A percentile compares a stretch with the other conserved stretches of the same genome.
phyloP scores from a whole-genome alignment of 1,284 basidiomycete species.

The Leccinum variabile region DNA sequence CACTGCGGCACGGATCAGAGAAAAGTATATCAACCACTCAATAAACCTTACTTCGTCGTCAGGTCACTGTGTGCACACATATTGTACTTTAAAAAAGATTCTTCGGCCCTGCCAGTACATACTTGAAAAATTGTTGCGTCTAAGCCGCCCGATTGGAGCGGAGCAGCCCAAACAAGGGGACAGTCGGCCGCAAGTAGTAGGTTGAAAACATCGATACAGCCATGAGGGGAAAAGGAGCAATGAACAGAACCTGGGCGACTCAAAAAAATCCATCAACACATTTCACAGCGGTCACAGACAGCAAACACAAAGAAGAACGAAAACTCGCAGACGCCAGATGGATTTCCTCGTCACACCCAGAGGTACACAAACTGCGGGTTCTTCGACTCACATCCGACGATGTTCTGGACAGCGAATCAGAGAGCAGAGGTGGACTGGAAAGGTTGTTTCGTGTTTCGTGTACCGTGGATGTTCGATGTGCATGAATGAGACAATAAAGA shows the following conservation, averaged over 20 bases:
- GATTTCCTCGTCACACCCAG: background rate
- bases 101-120: background rate
- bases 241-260: background rate
- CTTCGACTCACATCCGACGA: background rate
- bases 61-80: no score
- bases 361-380: background rate
- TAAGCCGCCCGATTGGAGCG: no score
- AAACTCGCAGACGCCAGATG: background rate
- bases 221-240: background rate
- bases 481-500: no score
- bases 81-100: no score
- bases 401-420: background rate
- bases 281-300: background rate
- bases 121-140: background rate
- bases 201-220: background rate
- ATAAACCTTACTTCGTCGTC: no score
- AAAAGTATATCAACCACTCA: no score
- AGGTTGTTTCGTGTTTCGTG: background rate
- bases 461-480: background rate
- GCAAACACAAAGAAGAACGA: background rate
- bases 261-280: background rate
- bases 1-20: no score
- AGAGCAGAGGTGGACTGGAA: background rate
- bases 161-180: background rate
- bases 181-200: background rate